Percentiles rank a stretch among this genome's conserved stretches.
phyloP scores from a whole-genome alignment of 176 grass and related monocot genomes.

The Carex pumila region DNA sequence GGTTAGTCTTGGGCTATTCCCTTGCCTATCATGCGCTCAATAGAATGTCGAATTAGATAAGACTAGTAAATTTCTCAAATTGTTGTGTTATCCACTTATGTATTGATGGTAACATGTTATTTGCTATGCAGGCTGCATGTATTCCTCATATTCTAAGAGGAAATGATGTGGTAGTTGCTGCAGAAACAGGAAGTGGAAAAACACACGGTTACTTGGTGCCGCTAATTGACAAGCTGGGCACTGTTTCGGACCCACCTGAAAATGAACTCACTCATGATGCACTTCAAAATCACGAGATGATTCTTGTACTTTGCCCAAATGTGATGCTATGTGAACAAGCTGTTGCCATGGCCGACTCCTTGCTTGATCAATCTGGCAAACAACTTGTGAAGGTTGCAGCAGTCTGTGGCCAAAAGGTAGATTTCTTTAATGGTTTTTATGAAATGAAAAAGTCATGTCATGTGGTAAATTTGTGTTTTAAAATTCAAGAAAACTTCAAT shows the following conservation, averaged over 20 bases:
- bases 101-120: background rate
- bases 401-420: conserved; percentile 84
- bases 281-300: background rate
- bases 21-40: background rate
- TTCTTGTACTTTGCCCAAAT: conserved; percentile 86
- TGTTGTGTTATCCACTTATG: conserved; percentile 1
- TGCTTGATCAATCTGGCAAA: conserved; percentile 61
- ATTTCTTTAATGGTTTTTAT: background rate
- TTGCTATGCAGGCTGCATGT: conserved; percentile 59
- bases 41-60: background rate
- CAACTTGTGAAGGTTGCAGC: conserved; percentile 59
- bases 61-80: background rate
- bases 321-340: conserved; percentile 96
- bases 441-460: background rate
- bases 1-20: background rate
- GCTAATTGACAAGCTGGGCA: conserved; percentile 65
- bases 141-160: conserved; percentile 64
- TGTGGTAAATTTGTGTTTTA: no score
- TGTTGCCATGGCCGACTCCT: conserved; percentile 63
- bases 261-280: conserved; percentile 16
- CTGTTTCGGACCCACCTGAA: conserved; percentile 25
- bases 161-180: conserved; percentile 73
- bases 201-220: conserved; percentile 92
- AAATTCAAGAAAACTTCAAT: background rate
- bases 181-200: conserved; percentile 94